Evolutionary conservation across 2,329 filamentous ascomycete species (phyloP).

Genomic region (Colletotrichum sidae): DNA sequence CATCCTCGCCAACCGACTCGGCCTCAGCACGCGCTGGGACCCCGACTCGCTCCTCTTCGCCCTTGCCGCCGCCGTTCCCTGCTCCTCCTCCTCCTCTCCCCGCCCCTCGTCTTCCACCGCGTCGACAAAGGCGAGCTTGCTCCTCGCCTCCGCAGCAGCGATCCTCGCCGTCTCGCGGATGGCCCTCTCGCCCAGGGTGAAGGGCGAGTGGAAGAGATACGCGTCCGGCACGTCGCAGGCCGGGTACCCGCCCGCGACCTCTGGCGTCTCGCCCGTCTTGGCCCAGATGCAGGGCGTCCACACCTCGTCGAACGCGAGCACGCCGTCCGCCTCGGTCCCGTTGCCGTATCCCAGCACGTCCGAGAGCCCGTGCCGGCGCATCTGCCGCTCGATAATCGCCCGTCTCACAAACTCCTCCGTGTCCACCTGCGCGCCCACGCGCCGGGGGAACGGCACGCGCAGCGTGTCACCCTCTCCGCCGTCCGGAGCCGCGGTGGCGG

Average conservation of each 20-base stretch:
- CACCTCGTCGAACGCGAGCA: conserved; percentile 55
- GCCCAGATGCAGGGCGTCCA: conserved; percentile 54
- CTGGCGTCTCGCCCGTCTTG: conserved; percentile 32
- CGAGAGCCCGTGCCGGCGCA: conserved; percentile 53
- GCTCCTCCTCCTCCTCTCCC: conserved; percentile 2
- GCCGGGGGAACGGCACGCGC: conserved; percentile 48
- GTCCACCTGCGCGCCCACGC: conserved; percentile 57
- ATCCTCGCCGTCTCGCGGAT: conserved; percentile 32
- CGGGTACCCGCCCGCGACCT: conserved; percentile 13
- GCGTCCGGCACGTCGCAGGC: conserved; percentile 57
- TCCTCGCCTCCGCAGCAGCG: conserved; percentile 8
- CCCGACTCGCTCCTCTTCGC: conserved; percentile 13
- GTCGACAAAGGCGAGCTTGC: conserved; percentile 21
- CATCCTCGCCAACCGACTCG: neutral
- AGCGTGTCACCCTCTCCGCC: conserved; percentile 41
- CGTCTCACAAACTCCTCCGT: conserved; percentile 54
- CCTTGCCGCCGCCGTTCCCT: conserved; percentile 1
- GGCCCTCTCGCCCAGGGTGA: conserved; percentile 55
- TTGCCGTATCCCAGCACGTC: conserved; percentile 59
- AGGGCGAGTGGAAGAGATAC: conserved; percentile 65
- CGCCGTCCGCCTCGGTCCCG: conserved; percentile 42
- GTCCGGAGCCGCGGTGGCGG: neutral
- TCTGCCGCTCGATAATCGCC: conserved; percentile 60
- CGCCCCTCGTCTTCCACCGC: neutral
- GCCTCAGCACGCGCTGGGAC: conserved; percentile 8